Evolutionary conservation across 306 rosid species (phyloP).

Genomic region (Pyrus bretschneideri): DNA sequence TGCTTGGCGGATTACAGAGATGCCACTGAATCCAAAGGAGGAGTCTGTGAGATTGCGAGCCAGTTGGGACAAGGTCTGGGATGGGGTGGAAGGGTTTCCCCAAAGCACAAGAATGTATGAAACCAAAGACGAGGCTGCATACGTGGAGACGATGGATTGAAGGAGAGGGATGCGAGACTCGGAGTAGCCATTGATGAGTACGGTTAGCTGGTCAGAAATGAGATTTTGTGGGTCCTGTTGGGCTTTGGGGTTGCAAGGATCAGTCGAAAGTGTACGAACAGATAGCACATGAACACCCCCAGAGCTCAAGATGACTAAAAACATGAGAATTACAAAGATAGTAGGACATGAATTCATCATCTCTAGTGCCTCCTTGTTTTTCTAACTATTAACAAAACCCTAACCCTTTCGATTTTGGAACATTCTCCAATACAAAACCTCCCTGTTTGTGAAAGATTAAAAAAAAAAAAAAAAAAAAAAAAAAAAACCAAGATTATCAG

Average conservation of each 20-base stretch:
- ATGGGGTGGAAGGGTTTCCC: constrained; percentile 74
- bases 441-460: not conserved
- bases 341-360: constrained; percentile 26
- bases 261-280: not conserved
- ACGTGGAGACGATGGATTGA: constrained; percentile 53
- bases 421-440: not conserved
- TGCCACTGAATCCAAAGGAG: constrained; percentile 31
- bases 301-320: constrained; percentile 6
- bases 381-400: not conserved
- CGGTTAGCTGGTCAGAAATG: constrained; percentile 54
- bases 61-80: constrained; percentile 27
- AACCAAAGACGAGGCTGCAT: constrained; percentile 58
- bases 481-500: not conserved
- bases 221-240: constrained; percentile 28
- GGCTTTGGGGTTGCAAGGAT: constrained; percentile 27
- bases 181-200: constrained; percentile 76
- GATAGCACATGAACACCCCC: constrained; percentile 10
- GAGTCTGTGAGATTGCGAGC: constrained; percentile 38
- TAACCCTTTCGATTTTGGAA: not conserved
- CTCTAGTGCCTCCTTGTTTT: not conserved
- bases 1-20: constrained; percentile 40
- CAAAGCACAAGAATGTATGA: constrained; percentile 70
- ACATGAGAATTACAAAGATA: not conserved
- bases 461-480: not conserved
- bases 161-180: constrained; percentile 74